Conservation (phyloP, 495 filamentous ascomycete species). For the Mycothermus thermophilus region DNA sequence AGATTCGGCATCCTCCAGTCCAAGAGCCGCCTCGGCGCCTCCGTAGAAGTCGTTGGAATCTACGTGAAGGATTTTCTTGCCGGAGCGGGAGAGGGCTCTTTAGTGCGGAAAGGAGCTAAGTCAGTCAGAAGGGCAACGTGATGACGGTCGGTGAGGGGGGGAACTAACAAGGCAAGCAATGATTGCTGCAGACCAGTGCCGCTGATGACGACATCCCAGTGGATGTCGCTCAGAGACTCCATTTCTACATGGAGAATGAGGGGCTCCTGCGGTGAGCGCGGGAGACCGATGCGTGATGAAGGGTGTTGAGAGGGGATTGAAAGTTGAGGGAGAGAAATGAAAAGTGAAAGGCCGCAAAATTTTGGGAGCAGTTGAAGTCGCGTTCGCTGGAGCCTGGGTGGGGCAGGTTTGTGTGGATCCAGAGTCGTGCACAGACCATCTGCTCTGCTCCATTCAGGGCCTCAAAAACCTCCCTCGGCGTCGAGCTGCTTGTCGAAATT, state of each 20-base stretch:
- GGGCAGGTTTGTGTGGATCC: constrained; percentile 10
- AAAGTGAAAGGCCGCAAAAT: constrained; percentile 16
- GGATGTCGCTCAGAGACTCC: constrained; percentile 65
- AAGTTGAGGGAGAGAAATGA: constrained; percentile 15
- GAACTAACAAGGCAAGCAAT: constrained; percentile 78
- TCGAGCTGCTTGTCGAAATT: too few species aligned
- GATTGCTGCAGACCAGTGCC: constrained; percentile 87
- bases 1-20: constrained; percentile 61
- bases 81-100: constrained; percentile 85
- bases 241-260: constrained; percentile 36
- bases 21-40: constrained; percentile 72
- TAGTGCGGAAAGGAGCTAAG: constrained; percentile 34
- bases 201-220: constrained; percentile 83
- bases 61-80: constrained; percentile 82
- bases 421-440: too few species aligned
- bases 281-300: too few species aligned
- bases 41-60: constrained; percentile 85
- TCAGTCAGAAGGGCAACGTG: constrained; percentile 45
- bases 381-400: too few species aligned
- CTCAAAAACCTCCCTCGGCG: too few species aligned
- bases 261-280: too few species aligned
- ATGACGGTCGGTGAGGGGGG: background rate
- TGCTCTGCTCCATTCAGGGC: background rate
- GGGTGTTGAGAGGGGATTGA: too few species aligned
- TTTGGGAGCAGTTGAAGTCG: constrained; percentile 20